Conservation (phyloP, 2,329 filamentous ascomycete genomes). For the Simplicillium sp. region DNA sequence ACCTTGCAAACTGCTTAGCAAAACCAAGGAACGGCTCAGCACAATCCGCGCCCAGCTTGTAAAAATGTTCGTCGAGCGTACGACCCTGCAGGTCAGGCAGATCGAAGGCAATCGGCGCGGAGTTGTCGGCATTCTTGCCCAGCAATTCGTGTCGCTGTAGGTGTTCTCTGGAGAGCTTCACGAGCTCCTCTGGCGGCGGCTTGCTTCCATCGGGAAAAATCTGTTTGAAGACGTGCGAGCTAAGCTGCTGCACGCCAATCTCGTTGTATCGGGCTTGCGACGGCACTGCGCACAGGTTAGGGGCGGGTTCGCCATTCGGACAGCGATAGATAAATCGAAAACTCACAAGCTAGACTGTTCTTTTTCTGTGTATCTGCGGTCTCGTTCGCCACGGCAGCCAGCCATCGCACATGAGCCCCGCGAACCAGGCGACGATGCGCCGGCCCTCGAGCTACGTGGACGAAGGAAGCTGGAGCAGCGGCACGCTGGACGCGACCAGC, state of each 20-base stretch:
- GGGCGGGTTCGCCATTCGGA: background rate
- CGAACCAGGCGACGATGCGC: slow-evolving; percentile 26
- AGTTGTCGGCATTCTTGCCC: slow-evolving; percentile 78
- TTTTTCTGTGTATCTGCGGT: slow-evolving; percentile 6
- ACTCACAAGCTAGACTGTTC: slow-evolving; percentile 30
- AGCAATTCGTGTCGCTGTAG: slow-evolving; percentile 75
- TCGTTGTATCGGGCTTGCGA: slow-evolving; percentile 72
- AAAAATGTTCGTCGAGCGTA: slow-evolving; percentile 88
- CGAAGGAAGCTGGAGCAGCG: slow-evolving; percentile 31
- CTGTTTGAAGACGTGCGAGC: slow-evolving; percentile 71
- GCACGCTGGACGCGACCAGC: slow-evolving; percentile 28
- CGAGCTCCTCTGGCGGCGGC: slow-evolving; percentile 58
- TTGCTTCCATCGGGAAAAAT: slow-evolving; percentile 57
- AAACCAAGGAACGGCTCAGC: slow-evolving; percentile 73
- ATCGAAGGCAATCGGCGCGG: slow-evolving; percentile 73
- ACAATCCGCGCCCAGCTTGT: slow-evolving; percentile 75
- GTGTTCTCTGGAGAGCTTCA: slow-evolving; percentile 74
- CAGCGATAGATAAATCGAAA: background rate
- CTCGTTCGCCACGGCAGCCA: slow-evolving; percentile 23
- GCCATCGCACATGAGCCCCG: slow-evolving; percentile 32
- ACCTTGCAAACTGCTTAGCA: slow-evolving; percentile 64
- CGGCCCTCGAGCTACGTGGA: slow-evolving; percentile 40
- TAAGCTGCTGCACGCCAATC: slow-evolving; percentile 90
- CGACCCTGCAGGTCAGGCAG: slow-evolving; percentile 69
- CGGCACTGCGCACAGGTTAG: slow-evolving; percentile 23